Percentiles rank a stretch among this genome's conserved stretches.
Conservation (phyloP, 2,329 filamentous ascomycete species). For the Penicillium sp. region DNA sequence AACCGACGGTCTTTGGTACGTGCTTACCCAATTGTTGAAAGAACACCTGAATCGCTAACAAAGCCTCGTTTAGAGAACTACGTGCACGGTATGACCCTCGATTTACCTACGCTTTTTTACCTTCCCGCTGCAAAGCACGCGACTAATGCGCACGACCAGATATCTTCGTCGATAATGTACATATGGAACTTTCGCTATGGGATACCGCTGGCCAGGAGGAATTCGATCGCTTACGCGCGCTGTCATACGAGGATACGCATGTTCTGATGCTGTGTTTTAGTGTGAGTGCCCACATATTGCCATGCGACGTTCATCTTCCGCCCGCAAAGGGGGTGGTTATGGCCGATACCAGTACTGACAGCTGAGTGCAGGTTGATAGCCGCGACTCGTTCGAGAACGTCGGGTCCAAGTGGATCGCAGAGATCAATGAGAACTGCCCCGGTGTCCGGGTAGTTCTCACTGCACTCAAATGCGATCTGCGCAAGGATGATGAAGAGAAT, state of each 20-base stretch:
- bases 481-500: conserved; percentile 75
- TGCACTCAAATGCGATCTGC: conserved; percentile 93
- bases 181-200: conserved; percentile 97
- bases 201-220: conserved; percentile 98
- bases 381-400: conserved; percentile 97
- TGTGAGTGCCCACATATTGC: conserved; percentile 51
- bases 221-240: conserved; percentile 92
- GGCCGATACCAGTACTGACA: background rate
- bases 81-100: conserved; percentile 73
- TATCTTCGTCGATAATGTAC: conserved; percentile 96
- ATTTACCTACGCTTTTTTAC: too few relatives aligned
- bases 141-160: conserved; percentile 59
- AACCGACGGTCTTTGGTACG: conserved; percentile 87
- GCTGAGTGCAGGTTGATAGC: conserved; percentile 70
- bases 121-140: background rate
- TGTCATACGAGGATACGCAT: conserved; percentile 98
- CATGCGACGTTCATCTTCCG: too few relatives aligned
- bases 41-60: conserved; percentile 13
- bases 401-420: conserved; percentile 96
- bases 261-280: conserved; percentile 99
- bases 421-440: conserved; percentile 97
- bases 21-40: conserved; percentile 6
- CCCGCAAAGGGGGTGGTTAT: background rate
- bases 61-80: conserved; percentile 75
- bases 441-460: conserved; percentile 94